Percentiles rank a stretch among this genome's conserved stretches.
phyloP scores from a whole-genome alignment of 371 early-diverging fungal genomes.

The Rhizopus arrhizus region DNA sequence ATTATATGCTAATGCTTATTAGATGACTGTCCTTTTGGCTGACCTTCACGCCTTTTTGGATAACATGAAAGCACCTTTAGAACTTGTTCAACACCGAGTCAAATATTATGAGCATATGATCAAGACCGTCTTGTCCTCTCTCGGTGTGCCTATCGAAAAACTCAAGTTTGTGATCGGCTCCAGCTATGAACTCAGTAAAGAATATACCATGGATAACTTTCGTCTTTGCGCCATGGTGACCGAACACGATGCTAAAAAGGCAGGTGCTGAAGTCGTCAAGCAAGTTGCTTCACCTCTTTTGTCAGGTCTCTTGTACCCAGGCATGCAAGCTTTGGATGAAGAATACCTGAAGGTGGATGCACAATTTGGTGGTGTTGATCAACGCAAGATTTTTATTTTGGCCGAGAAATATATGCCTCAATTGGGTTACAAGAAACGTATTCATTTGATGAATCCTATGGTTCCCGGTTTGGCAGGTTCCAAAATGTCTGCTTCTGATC shows the following conservation, averaged over 20 bases:
- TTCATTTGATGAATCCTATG: constrained; percentile 99
- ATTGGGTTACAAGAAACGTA: constrained; percentile 97
- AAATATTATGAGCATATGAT: constrained; percentile 95
- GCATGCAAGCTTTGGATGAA: constrained; percentile 99
- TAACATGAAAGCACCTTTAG: constrained; percentile 98
- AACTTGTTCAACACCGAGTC: constrained; percentile 87
- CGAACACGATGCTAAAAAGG: constrained; percentile 98
- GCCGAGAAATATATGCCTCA: constrained; percentile 97
- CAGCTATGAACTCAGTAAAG: constrained; percentile 81
- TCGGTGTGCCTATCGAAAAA: constrained; percentile 92
- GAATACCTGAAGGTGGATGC: constrained; percentile 97
- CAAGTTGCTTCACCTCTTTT: constrained; percentile 96
- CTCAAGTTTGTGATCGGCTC: constrained; percentile 95
- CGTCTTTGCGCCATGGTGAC: constrained; percentile 87
- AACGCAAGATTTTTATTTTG: constrained; percentile 99
- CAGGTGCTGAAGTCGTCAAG: constrained; percentile 99
- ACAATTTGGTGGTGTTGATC: constrained; percentile 99
- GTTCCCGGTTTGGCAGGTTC: constrained; percentile 96
- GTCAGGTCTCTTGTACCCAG: constrained; percentile 97
- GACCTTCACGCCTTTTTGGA: constrained; percentile 99
- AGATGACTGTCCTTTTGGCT: constrained; percentile 95
- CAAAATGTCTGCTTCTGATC: constrained; percentile 99
- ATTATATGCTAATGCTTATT: constrained; percentile 5
- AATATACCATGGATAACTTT: constrained; percentile 96
- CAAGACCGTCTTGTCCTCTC: constrained; percentile 86